These are phyloP conservation scores for Nannizziopsis barbatae DNA, from an alignment of 2,329 filamentous ascomycete genomes.

Conservation along the genomic window DNA sequence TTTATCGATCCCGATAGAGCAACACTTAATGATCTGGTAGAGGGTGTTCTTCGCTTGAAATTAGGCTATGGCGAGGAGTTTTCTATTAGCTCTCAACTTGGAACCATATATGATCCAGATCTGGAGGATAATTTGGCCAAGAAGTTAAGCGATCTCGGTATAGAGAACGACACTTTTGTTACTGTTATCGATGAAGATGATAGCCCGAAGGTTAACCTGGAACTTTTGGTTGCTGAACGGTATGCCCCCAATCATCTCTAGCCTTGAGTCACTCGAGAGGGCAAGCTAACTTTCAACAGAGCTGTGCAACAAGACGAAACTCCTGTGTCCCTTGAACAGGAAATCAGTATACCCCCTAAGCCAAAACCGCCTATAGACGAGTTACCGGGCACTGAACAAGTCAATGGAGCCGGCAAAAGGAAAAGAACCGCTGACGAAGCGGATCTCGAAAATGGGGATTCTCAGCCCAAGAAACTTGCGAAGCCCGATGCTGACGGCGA, in stretches of 20 bases:
- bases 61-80: constrained; percentile 75
- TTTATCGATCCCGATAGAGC: constrained; percentile 58
- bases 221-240: constrained; percentile 44
- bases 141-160: constrained; percentile 65
- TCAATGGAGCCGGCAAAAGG: constrained; percentile 24
- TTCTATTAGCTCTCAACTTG: constrained; percentile 60
- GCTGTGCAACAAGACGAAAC: constrained; percentile 28
- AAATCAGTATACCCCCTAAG: constrained; percentile 39
- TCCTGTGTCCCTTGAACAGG: constrained; percentile 31
- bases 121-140: constrained; percentile 75
- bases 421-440: constrained; percentile 39
- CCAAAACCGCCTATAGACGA: constrained; percentile 28
- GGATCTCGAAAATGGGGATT: constrained; percentile 24
- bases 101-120: constrained; percentile 80
- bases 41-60: constrained; percentile 57
- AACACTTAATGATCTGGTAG: constrained; percentile 68
- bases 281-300: constrained; percentile 13
- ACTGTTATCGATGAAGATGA: constrained; percentile 69
- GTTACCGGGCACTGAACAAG: constrained; percentile 14
- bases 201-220: constrained; percentile 62
- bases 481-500: constrained; percentile 34
- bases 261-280: background rate
- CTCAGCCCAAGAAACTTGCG: constrained; percentile 35
- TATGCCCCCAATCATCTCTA: constrained; percentile 14
- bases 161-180: constrained; percentile 63